Evolutionary conservation across 106 monocot species (phyloP).

Genomic region (Iris macrosiphon): DNA sequence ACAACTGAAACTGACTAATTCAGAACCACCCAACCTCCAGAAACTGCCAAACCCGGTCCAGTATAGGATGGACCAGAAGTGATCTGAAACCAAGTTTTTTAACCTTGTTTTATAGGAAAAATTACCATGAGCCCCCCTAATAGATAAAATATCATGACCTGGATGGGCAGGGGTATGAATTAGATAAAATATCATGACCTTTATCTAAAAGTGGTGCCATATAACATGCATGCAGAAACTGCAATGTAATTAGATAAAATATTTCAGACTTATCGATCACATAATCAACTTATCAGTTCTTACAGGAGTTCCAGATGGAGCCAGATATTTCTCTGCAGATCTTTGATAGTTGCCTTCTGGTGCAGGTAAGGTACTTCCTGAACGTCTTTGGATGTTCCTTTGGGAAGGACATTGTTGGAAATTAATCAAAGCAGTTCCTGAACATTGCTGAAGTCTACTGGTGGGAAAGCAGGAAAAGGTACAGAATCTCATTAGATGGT

Average conservation of each 20-base stretch:
- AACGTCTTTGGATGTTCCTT: constrained; percentile 5
- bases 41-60: no score
- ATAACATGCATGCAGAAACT: background rate
- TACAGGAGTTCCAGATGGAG: constrained; percentile 8
- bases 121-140: no score
- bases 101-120: no score
- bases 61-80: no score
- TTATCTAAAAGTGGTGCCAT: background rate
- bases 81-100: no score
- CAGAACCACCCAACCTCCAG: no score
- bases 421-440: constrained; percentile 1
- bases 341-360: constrained; percentile 4
- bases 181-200: background rate
- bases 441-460: constrained; percentile 24
- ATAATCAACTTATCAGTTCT: background rate
- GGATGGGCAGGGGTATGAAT: background rate
- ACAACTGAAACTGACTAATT: no score
- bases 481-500: constrained; percentile 1
- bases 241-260: background rate
- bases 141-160: no score
- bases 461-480: background rate
- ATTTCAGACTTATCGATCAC: background rate
- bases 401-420: background rate
- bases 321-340: background rate
- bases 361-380: constrained; percentile 37